A percentile compares a stretch with the other conserved stretches of the same genome.
Evolutionary conservation across 2,329 filamentous ascomycete genomes (phyloP).

Genomic region (Blastomyces parvus): DNA sequence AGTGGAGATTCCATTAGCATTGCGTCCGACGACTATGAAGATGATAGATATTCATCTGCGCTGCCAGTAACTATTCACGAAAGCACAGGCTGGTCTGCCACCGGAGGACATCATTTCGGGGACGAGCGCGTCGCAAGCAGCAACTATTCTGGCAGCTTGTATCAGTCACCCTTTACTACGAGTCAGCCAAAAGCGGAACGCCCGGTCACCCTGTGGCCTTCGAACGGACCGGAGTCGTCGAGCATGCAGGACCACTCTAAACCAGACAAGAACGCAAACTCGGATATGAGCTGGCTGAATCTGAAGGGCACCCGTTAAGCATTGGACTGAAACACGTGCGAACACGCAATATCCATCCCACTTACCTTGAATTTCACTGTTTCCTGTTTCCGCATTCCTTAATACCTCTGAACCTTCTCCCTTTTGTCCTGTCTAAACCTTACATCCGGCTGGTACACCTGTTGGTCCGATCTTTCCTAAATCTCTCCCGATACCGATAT

Average conservation of each 20-base stretch:
- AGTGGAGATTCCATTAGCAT: conserved; percentile 35
- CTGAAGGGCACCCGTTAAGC: conserved; percentile 16
- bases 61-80: conserved; percentile 22
- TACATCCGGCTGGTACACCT: conserved; percentile 4
- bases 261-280: conserved; percentile 22
- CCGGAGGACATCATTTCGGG: conserved; percentile 19
- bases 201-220: conserved; percentile 16
- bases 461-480: background rate
- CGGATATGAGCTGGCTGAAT: conserved; percentile 39
- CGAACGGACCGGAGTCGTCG: background rate
- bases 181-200: conserved; percentile 13
- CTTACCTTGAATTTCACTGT: background rate
- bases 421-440: background rate
- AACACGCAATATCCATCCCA: background rate
- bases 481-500: background rate
- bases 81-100: conserved; percentile 19
- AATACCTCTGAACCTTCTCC: background rate
- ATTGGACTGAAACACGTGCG: background rate
- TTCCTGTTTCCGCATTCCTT: background rate
- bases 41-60: conserved; percentile 24
- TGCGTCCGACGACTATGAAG: conserved; percentile 28
- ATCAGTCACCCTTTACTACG: conserved; percentile 22
- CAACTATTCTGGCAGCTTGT: conserved; percentile 33
- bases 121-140: conserved; percentile 33
- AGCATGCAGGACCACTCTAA: background rate